Evolutionary conservation across 768 basidiomycete genomes (phyloP), one percentile per base, ranked within the genome.

Genomic region (Basidioascus undulatus): DNA sequence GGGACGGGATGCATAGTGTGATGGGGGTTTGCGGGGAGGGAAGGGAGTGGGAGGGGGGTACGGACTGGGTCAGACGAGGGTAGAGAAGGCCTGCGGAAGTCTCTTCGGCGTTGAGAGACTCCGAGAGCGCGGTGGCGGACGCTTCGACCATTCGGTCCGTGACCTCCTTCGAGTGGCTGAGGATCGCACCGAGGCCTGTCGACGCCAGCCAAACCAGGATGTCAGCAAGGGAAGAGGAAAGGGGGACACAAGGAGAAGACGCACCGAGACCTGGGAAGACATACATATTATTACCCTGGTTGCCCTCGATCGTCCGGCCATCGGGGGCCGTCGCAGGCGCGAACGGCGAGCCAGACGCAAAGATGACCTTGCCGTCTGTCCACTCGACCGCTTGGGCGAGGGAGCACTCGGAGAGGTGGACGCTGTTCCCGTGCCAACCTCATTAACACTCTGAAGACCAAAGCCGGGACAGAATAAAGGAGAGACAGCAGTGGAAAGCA

Each of bases 131-230:
- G 23, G 80, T 65, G 4, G 83, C 76, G 11, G 78, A 69, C 5
- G 81, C 76, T 55, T 89, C 83, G 20, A 92, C 76, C 79, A 94
- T 84, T 47, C 64, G 64, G 54, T 84, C 78, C 3, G 81, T 80
- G 34, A 92, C 74, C 24, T 62, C 61, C 1, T 65, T 62, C 16
- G 72, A 76, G 32, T 71, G 68, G 42, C 71, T 64, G 37, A 84
- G 62, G 53, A 84, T 77, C 8, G 74, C 65, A 31, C 72, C 81
- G 26, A 83, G 63, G n/a, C 81, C 53, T n/a, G n/a, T n/a, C n/a
- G n/a, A n/a, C n/a, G n/a, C n/a, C n/a, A 35, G 10, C 15, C 20
- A 19, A 35, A 18, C 18, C 10, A 18, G 18, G 8, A 20, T 9
- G 34, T n/a, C 20, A 13, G 9, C 18, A 18, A 35, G 10, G 18